Evolutionary conservation across 192 early-diverging fungal species (phyloP).

Genomic region (Coemansia sp.): DNA sequence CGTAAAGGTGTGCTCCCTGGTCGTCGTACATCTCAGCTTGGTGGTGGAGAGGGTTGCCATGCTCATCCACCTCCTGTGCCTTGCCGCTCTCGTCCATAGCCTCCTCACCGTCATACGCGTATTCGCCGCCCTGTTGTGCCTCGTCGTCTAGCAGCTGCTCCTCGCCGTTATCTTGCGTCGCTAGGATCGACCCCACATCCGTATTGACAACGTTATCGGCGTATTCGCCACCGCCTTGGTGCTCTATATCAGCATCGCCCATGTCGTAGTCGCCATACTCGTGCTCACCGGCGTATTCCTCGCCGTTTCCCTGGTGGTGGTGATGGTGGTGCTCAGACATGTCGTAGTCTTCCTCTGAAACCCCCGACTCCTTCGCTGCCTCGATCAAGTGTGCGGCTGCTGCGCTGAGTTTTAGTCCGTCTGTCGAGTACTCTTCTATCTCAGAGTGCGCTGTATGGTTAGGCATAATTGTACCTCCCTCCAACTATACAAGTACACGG

Average conservation of each 20-base stretch:
- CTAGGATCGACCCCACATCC: conserved; percentile 32
- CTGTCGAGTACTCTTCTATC: conserved; percentile 3
- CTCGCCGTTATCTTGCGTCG: conserved; percentile 36
- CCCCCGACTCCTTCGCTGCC: background rate
- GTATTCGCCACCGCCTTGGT: conserved; percentile 14
- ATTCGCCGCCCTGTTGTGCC: background rate
- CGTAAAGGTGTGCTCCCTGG: conserved; percentile 32
- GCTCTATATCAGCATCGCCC: conserved; percentile 28
- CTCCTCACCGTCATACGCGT: background rate
- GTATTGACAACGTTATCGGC: conserved; percentile 23
- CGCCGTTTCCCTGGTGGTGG: conserved; percentile 9
- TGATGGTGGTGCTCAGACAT: conserved; percentile 14
- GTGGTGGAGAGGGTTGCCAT: background rate
- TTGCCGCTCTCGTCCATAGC: conserved; percentile 3
- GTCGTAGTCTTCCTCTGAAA: conserved; percentile 18
- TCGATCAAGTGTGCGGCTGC: conserved; percentile 6
- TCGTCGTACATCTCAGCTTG: conserved; percentile 28
- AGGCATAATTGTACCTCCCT: background rate
- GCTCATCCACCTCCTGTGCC: background rate
- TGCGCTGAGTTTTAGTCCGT: conserved; percentile 8
- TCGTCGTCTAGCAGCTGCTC: conserved; percentile 21
- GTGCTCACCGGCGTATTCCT: conserved; percentile 29
- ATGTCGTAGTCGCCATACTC: conserved; percentile 37
- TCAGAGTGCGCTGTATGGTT: conserved; percentile 1
- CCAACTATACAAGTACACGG: background rate